Percentiles rank a stretch among this genome's conserved stretches.
Evolutionary conservation across 83 land plant genomes (phyloP).

Genomic region (Picea abies): DNA sequence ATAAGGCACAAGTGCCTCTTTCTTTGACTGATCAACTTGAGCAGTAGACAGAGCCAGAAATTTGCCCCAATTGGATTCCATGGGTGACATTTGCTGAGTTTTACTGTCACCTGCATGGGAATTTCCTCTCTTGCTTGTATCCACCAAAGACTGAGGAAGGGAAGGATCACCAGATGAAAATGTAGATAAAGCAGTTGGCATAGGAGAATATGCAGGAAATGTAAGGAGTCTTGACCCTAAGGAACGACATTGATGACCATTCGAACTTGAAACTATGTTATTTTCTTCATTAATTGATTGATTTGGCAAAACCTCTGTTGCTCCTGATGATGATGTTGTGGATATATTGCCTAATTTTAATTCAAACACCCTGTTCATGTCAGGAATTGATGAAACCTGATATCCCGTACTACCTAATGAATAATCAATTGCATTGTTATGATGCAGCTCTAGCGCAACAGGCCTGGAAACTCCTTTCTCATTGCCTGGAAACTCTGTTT

Average conservation of each 20-base stretch:
- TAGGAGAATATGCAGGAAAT: slow-evolving; percentile 33
- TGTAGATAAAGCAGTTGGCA: slow-evolving; percentile 24
- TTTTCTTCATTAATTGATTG: not conserved
- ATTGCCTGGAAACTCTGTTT: not conserved
- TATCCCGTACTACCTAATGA: not conserved
- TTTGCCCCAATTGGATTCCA: slow-evolving; percentile 49
- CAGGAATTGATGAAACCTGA: not conserved
- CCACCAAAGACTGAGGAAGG: slow-evolving; percentile 21
- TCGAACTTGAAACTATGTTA: not conserved
- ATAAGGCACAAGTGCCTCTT: slow-evolving; percentile 20
- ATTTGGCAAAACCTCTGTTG: not conserved
- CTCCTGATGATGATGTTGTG: not conserved
- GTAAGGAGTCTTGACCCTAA: slow-evolving; percentile 23
- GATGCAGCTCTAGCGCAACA: not conserved
- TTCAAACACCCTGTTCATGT: not conserved
- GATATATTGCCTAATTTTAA: not conserved
- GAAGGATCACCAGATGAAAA: slow-evolving; percentile 43
- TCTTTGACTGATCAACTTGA: not conserved
- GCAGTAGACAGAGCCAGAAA: slow-evolving; percentile 34
- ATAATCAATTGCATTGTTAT: not conserved
- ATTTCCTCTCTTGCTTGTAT: not conserved
- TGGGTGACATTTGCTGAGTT: not conserved
- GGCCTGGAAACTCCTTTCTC: not conserved
- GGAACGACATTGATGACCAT: not conserved
- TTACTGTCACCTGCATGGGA: not conserved